phyloP scores from a whole-genome alignment of 495 filamentous ascomycete species.

The Ascodesmis nigricans region DNA sequence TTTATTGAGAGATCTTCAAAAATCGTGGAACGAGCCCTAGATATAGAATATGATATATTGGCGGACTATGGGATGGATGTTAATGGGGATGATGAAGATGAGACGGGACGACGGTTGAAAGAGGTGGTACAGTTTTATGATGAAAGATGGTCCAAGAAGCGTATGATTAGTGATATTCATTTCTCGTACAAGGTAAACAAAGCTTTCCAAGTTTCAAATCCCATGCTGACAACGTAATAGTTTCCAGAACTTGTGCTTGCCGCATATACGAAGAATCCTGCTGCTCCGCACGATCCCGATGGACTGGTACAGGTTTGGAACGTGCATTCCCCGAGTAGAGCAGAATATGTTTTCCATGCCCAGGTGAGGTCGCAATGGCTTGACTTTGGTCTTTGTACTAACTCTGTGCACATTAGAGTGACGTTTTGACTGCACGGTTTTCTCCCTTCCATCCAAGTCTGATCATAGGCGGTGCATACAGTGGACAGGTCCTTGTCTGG shows the following conservation, averaged over 20 bases:
- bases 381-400: slow-evolving; percentile 6
- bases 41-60: slow-evolving; percentile 74
- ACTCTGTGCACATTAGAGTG: slow-evolving; percentile 43
- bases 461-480: slow-evolving; percentile 86
- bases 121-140: slow-evolving; percentile 86
- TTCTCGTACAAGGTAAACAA: slow-evolving; percentile 64
- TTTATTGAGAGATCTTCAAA: slow-evolving; percentile 92
- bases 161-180: slow-evolving; percentile 80
- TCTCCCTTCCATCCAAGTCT: slow-evolving; percentile 93
- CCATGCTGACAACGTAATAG: slow-evolving; percentile 18
- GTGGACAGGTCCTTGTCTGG: slow-evolving; percentile 94
- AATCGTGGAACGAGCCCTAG: slow-evolving; percentile 86
- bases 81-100: slow-evolving; percentile 63
- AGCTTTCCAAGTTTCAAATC: slow-evolving; percentile 11
- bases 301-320: slow-evolving; percentile 96
- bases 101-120: slow-evolving; percentile 47
- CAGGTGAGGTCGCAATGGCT: slow-evolving; percentile 25
- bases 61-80: slow-evolving; percentile 76
- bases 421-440: slow-evolving; percentile 87
- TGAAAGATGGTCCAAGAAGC: slow-evolving; percentile 87
- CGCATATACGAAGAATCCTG: slow-evolving; percentile 88
- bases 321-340: slow-evolving; percentile 71
- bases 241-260: slow-evolving; percentile 83
- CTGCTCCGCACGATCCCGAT: slow-evolving; percentile 84
- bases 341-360: slow-evolving; percentile 90